Percentiles rank a stretch among this genome's conserved stretches.
Evolutionary conservation across 169 alveolate species (phyloP).

Genomic region (Eimeria acervulina): DNA sequence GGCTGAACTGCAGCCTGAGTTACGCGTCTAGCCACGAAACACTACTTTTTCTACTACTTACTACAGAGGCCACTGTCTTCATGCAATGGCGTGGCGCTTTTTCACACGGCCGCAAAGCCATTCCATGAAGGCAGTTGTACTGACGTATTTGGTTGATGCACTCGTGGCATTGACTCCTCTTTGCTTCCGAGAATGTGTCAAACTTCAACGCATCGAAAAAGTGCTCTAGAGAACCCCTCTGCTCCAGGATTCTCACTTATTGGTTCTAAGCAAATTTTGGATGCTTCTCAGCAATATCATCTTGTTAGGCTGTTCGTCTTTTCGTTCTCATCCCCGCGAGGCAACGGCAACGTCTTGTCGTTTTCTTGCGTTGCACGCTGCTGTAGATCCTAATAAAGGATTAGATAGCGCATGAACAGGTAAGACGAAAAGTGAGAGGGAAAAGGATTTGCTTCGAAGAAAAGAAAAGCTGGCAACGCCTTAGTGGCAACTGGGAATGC

Average conservation of each 20-base stretch:
- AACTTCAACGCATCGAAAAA: neutral
- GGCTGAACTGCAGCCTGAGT: neutral
- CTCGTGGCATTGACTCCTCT: neutral
- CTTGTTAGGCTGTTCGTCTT: neutral
- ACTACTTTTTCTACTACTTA: no score
- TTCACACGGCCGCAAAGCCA: neutral
- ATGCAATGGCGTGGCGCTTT: no score
- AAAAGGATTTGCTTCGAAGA: neutral
- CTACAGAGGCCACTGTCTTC: no score
- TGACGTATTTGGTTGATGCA: neutral
- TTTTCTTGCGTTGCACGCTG: conserved; percentile 27
- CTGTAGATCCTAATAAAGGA: neutral
- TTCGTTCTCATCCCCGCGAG: neutral
- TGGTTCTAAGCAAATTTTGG: neutral
- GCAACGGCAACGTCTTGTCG: neutral
- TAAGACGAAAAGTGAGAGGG: neutral
- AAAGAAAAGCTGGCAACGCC: neutral
- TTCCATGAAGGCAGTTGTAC: neutral
- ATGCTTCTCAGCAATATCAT: neutral
- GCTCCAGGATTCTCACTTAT: neutral
- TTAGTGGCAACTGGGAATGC: neutral
- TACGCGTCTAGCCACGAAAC: neutral
- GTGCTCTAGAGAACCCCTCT: neutral
- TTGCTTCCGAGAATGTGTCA: neutral
- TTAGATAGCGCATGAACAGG: neutral